phyloP scores from a whole-genome alignment of 2,329 filamentous ascomycete genomes.

The Trichophyton rubrum region DNA sequence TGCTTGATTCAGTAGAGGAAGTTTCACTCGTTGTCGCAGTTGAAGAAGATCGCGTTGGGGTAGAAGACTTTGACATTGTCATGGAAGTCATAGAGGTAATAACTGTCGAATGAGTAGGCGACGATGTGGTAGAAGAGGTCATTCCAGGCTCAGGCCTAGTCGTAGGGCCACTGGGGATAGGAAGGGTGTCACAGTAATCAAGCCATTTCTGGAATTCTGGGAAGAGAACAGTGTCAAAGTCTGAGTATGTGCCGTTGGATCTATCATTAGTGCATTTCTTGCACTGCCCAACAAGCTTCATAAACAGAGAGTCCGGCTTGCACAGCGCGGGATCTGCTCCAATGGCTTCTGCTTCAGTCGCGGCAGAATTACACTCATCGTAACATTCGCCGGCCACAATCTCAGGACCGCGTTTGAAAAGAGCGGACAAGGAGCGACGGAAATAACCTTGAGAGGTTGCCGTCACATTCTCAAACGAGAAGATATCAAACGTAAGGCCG shows the following conservation, averaged over 20 bases:
- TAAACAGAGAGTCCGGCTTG: not conserved
- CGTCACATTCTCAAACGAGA: constrained; percentile 29
- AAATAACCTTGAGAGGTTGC: constrained; percentile 19
- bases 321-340: constrained; percentile 24
- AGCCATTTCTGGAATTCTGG: not conserved
- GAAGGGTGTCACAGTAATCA: not conserved
- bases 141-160: constrained; percentile 1
- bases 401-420: constrained; percentile 24
- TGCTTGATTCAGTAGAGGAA: not conserved
- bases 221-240: not conserved
- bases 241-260: not conserved
- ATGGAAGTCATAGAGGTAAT: not conserved
- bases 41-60: not conserved
- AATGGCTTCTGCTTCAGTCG: constrained; percentile 33
- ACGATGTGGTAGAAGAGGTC: not conserved
- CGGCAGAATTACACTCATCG: constrained; percentile 40
- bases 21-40: not conserved
- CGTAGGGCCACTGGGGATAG: not conserved
- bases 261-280: not conserved
- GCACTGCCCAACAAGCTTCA: not conserved
- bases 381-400: constrained; percentile 41
- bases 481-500: constrained; percentile 52
- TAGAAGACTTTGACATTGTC: not conserved
- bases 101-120: not conserved
- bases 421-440: constrained; percentile 18